phyloP scores from a whole-genome alignment of 306 rosid genomes.

The Castanopsis chinensis region DNA sequence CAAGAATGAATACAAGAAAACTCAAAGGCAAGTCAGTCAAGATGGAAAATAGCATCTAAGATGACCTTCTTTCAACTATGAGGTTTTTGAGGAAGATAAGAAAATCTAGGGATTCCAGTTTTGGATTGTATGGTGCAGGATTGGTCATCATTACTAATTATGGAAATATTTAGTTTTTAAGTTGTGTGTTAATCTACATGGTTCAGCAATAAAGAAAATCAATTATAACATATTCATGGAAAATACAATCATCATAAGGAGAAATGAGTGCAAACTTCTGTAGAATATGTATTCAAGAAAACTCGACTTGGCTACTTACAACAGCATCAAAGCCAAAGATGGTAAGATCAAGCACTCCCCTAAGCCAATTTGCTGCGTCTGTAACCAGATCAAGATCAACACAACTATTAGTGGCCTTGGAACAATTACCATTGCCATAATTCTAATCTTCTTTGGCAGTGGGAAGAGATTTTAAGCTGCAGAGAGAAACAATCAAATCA shows the following conservation, averaged over 20 bases:
- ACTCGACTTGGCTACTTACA: conserved; percentile 30
- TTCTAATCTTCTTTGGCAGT: conserved; percentile 27
- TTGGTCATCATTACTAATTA: not conserved
- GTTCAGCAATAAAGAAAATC: not conserved
- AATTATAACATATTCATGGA: not conserved
- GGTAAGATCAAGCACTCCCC: conserved; percentile 61
- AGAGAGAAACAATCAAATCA: not conserved
- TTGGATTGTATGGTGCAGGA: not conserved
- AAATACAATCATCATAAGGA: not conserved
- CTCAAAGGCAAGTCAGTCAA: not conserved
- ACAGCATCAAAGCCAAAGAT: conserved; percentile 91
- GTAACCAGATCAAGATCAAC: conserved; percentile 59
- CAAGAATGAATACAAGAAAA: not conserved
- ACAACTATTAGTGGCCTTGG: conserved; percentile 23
- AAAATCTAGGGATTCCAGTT: not conserved
- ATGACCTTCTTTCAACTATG: not conserved
- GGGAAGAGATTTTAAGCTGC: conserved; percentile 75
- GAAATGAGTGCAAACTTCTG: not conserved
- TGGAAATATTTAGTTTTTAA: not conserved
- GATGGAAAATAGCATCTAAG: not conserved
- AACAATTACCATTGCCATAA: conserved; percentile 19
- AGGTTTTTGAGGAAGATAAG: not conserved
- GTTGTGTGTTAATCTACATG: not conserved
- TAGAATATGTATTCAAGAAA: not conserved
- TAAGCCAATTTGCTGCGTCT: conserved; percentile 69